Evolutionary conservation across 805 yeast species (phyloP).

Genomic region (Blastobotrys americana): DNA sequence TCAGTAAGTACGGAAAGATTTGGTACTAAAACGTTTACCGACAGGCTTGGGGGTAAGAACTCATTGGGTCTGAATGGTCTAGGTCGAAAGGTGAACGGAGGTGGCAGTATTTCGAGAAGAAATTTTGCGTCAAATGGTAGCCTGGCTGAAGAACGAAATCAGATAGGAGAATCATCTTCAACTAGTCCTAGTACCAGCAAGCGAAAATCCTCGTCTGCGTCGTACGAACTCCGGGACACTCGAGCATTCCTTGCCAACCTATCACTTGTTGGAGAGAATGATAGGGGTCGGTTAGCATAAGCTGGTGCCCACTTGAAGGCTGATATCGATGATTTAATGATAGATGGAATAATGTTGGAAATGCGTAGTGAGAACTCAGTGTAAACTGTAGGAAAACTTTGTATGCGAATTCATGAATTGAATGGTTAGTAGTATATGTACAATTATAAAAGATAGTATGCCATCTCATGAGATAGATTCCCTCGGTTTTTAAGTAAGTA

Average conservation of each 20-base stretch:
- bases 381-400: too few relatives aligned
- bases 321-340: too few relatives aligned
- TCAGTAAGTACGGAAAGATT: background rate
- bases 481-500: background rate
- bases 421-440: too few relatives aligned
- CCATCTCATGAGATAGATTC: too few relatives aligned
- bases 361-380: too few relatives aligned
- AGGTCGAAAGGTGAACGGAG: background rate
- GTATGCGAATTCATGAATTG: too few relatives aligned
- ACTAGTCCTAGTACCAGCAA: background rate
- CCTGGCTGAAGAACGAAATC: background rate
- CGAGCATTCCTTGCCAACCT: conserved; percentile 8
- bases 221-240: background rate
- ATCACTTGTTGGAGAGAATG: conserved; percentile 1
- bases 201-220: background rate
- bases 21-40: background rate
- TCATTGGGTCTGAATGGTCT: background rate
- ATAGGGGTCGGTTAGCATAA: conserved; percentile 8
- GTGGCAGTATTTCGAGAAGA: background rate
- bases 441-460: too few relatives aligned
- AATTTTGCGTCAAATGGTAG: background rate
- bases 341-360: too few relatives aligned
- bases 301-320: conserved; percentile 1
- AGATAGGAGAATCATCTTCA: background rate
- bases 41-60: background rate